These are phyloP conservation scores for Simplicillium sp. DNA, from an alignment of 2,329 filamentous ascomycete genomes.

Conservation along the genomic window DNA sequence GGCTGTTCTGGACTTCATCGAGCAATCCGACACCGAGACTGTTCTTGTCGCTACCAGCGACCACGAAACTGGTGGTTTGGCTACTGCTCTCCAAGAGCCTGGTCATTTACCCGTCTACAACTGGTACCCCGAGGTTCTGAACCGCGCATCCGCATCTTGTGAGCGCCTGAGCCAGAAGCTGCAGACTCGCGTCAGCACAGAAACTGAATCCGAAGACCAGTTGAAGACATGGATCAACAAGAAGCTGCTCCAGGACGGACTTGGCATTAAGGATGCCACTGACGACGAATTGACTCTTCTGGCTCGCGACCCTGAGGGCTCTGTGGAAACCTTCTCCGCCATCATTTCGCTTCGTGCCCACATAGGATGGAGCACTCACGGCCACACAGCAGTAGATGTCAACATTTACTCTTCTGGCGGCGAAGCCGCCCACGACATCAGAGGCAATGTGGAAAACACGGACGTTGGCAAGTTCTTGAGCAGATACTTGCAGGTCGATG, in stretches of 20 bases:
- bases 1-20: constrained; percentile 75
- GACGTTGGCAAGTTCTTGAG: constrained; percentile 78
- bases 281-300: constrained; percentile 62
- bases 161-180: constrained; percentile 61
- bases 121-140: constrained; percentile 78
- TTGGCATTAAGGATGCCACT: constrained; percentile 69
- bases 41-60: constrained; percentile 87
- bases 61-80: constrained; percentile 88
- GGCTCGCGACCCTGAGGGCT: constrained; percentile 44
- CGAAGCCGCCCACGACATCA: constrained; percentile 51
- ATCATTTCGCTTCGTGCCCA: constrained; percentile 84
- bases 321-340: constrained; percentile 58
- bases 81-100: constrained; percentile 61
- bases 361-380: constrained; percentile 89
- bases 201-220: constrained; percentile 22
- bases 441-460: constrained; percentile 91
- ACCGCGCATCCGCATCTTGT: constrained; percentile 65
- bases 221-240: constrained; percentile 58
- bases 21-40: constrained; percentile 61
- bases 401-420: constrained; percentile 85
- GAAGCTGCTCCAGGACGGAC: constrained; percentile 55
- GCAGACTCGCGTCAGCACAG: constrained; percentile 42
- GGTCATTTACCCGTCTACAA: constrained; percentile 46
- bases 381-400: constrained; percentile 88
- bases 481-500: constrained; percentile 70